Percentiles rank a stretch among this genome's conserved stretches.
phyloP scores from a whole-genome alignment of 768 basidiomycete species.

The Pleurotus eryngii region DNA sequence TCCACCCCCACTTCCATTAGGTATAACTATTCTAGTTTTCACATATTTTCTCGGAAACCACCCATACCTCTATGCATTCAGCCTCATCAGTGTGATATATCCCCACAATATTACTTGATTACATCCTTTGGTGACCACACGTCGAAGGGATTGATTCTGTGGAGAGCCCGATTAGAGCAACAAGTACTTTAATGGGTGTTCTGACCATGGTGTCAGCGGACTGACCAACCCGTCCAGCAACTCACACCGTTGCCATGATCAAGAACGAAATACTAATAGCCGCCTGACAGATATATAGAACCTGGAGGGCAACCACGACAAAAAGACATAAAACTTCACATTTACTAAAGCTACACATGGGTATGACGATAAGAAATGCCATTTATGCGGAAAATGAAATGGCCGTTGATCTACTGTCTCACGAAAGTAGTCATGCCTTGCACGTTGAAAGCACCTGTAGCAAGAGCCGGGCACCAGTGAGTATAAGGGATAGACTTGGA shows the following conservation, averaged over 20 bases:
- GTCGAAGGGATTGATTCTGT: not conserved
- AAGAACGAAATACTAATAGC: too few relatives aligned
- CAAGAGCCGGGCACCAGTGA: not conserved
- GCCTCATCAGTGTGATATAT: not conserved
- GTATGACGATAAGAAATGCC: too few relatives aligned
- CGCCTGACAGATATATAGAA: too few relatives aligned
- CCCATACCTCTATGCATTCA: not conserved
- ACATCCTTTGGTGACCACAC: not conserved
- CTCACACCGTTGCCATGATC: too few relatives aligned
- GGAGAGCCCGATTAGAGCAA: not conserved
- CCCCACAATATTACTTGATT: slow-evolving; percentile 1
- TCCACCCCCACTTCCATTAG: not conserved
- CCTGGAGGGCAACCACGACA: too few relatives aligned
- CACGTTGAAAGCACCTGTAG: slow-evolving; percentile 27
- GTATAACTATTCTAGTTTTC: slow-evolving; percentile 6
- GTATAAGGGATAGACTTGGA: not conserved
- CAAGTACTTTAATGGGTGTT: not conserved
- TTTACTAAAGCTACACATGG: too few relatives aligned
- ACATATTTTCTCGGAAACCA: slow-evolving; percentile 6
- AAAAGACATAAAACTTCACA: too few relatives aligned
- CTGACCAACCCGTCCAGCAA: too few relatives aligned
- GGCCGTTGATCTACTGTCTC: slow-evolving; percentile 11
- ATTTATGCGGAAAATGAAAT: too few relatives aligned
- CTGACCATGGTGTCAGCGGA: not conserved
- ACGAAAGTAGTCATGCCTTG: slow-evolving; percentile 35